Conservation (phyloP, 2,329 filamentous ascomycete species). For the Ophiostoma piceae region DNA sequence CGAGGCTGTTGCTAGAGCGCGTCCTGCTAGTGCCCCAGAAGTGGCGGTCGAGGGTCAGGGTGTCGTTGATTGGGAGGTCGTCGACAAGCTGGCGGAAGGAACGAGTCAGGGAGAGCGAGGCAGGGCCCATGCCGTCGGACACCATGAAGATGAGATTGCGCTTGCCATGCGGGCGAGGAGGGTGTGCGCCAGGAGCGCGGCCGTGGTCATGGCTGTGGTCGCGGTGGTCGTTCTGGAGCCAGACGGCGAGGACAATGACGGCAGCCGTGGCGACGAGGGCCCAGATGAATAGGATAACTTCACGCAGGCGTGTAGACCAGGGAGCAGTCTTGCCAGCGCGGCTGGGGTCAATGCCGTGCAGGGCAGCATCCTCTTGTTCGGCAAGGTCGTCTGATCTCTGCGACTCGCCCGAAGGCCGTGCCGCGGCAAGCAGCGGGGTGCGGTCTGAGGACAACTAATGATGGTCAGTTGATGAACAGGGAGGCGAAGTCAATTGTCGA, state of each 20-base stretch:
- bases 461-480: conserved; percentile 13
- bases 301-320: conserved; percentile 49
- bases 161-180: conserved; percentile 54
- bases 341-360: conserved; percentile 27
- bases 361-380: conserved; percentile 34
- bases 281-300: conserved; percentile 75
- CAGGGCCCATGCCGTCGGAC: conserved; percentile 95
- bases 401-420: conserved; percentile 32
- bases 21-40: conserved; percentile 88
- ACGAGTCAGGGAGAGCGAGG: conserved; percentile 79
- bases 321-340: not conserved
- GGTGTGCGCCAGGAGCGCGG: conserved; percentile 22
- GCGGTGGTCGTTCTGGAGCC: conserved; percentile 64
- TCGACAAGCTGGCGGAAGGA: conserved; percentile 76
- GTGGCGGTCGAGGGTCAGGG: conserved; percentile 76
- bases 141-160: conserved; percentile 98
- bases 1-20: conserved; percentile 72
- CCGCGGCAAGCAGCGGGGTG: conserved; percentile 41
- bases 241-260: conserved; percentile 75
- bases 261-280: conserved; percentile 72
- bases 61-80: conserved; percentile 66
- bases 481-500: not conserved
- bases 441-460: conserved; percentile 38
- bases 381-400: conserved; percentile 32
- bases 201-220: conserved; percentile 37